Evolutionary conservation across 805 yeast species (phyloP), one percentile per base, ranked within the genome.

Genomic region (Saturnispora ahearnii): DNA sequence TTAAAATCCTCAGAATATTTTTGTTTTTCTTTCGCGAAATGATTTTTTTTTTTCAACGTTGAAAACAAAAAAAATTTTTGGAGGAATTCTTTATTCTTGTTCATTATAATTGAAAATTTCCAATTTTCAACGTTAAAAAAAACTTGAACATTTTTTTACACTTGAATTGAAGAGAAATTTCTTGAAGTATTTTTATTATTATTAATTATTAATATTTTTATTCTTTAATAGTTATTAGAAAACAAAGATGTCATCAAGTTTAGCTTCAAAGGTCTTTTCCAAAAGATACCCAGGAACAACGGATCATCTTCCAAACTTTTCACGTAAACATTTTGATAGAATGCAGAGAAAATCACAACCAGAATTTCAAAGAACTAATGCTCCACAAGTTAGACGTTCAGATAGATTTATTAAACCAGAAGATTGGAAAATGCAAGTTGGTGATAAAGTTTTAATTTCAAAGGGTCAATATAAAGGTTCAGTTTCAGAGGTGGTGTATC

Each of bases 381-480:
- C 51, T 11, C 50, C 54, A 28, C 58, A 58, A 26, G 68, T 70
- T 15, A 65, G 65, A 3, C 63, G 62, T 41, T 60, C 62, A 12
- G 62, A 65, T 41, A 54, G 61, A 48, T 62, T 54, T 53, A 74
- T 73, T 57, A 68, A 70, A 13, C 69, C 77, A 32, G 71, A 72
- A 52, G 74, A 83, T 43, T 75, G 84, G 71, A 81, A 78, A 44
- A 80, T 78, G 55, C 71, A 81, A 43, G 79, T 78, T 22, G 95
- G 95, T 21, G 96, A 87, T 66, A 71, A 83, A 53, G 95, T 86
- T 2, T 76, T 87, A 61, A 73, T 88, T 26, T 71, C 79, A 28
- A 74, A 73, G 46, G 97, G 97, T 18, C 72, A 74, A 44, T 75
- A 77, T 59, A 79, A 78, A 59, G 96, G 96, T n/a, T 80, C 78